phyloP scores from a whole-genome alignment of 257 asterid species.

The Scutellaria minor region DNA sequence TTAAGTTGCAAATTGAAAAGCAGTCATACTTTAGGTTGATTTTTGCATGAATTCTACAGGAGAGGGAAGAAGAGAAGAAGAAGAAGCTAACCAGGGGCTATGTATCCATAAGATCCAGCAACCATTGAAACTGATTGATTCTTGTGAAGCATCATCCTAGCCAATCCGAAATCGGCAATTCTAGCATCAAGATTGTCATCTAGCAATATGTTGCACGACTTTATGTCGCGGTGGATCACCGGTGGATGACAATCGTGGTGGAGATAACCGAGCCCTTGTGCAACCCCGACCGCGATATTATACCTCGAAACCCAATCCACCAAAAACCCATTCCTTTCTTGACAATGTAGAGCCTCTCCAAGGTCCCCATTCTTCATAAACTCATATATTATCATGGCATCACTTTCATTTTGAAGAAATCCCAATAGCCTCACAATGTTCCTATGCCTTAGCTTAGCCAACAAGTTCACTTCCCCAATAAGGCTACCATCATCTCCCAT shows the following conservation, averaged over 20 bases:
- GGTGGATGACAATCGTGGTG: conserved; percentile 68
- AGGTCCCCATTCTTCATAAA: conserved; percentile 59
- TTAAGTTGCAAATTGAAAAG: no score
- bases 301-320: conserved; percentile 56
- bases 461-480: conserved; percentile 67
- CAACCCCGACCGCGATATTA: conserved; percentile 61
- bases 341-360: conserved; percentile 51
- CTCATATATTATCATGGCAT: conserved; percentile 56
- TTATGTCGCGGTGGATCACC: conserved; percentile 61
- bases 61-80: not conserved
- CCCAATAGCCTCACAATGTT: conserved; percentile 59
- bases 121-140: conserved; percentile 55
- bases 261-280: conserved; percentile 64
- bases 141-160: conserved; percentile 48
- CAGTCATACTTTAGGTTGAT: no score
- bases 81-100: conserved; percentile 64
- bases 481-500: conserved; percentile 60
- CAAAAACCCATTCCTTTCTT: conserved; percentile 29
- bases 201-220: conserved; percentile 58
- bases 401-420: conserved; percentile 47
- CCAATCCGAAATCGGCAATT: conserved; percentile 65
- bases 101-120: conserved; percentile 73
- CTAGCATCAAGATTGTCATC: conserved; percentile 58
- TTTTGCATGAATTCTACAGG: no score
- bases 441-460: conserved; percentile 60